Percentiles rank a stretch among this genome's conserved stretches.
These are phyloP conservation scores for Pharus latifolius DNA, from an alignment of 176 grass and related monocot genomes.

Conservation along the genomic window DNA sequence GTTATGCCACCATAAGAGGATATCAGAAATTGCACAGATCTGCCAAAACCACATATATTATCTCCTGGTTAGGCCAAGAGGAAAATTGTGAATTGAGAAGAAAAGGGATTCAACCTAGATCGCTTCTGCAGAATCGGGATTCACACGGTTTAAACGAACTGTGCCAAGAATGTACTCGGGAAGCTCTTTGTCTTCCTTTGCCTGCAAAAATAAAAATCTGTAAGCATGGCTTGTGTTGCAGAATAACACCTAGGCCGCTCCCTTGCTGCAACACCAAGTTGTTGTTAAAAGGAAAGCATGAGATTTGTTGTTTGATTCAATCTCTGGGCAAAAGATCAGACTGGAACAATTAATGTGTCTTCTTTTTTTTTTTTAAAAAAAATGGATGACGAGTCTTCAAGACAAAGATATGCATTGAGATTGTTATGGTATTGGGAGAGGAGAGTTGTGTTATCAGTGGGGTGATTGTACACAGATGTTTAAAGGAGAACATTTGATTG, in stretches of 20 bases:
- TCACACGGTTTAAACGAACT: constrained; percentile 64
- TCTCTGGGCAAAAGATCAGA: background rate
- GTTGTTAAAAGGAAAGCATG: background rate
- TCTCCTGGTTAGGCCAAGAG: background rate
- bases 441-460: no score
- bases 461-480: no score
- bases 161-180: constrained; percentile 95
- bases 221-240: background rate
- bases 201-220: constrained; percentile 44
- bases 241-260: background rate
- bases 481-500: no score
- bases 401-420: background rate
- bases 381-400: background rate
- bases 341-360: no score
- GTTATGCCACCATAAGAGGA: background rate
- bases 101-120: constrained; percentile 22
- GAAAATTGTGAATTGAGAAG: background rate
- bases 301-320: background rate
- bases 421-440: background rate
- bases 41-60: background rate
- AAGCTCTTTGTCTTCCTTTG: constrained; percentile 80
- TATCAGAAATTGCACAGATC: background rate
- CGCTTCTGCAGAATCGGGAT: constrained; percentile 38
- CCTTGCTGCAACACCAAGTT: background rate
- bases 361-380: background rate